Evolutionary conservation across 441 rosid genomes (phyloP), one percentile per base, ranked within the genome.

Genomic region (Adansonia gregorii): DNA sequence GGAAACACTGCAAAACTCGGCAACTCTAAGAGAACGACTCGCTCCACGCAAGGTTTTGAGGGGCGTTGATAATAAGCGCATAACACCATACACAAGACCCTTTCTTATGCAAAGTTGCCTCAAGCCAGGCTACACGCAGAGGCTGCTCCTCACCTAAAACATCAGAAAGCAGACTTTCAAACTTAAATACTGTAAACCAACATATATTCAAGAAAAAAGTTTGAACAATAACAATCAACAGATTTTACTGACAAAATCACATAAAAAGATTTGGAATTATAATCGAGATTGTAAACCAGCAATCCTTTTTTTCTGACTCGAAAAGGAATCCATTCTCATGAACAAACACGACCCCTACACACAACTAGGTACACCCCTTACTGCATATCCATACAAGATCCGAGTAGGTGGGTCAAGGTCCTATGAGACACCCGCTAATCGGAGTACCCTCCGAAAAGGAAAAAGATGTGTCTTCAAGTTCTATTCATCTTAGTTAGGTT

Each of bases 1-100:
- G 67, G 91, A 81, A 68, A 91, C 89, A 79, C 94, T 94, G 85
- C 99, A 96, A 85, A 96, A 96, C 68, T 93, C 92, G 35, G 95
- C 83, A 55, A 94, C 89, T 78, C 87, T 92, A 66, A 96, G 97
- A 2, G 98, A 88, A 73, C 95, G 88, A 82, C 98, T 83, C 9
- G 99, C 98, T 76, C 94, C 92, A 64, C 93, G 93, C 88, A 96
- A 84, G 27, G 98, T 94, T 83, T 94, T 94, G 73, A 93, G 82
- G 46, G 99, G 98, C 73, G 85, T 85, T 15, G 97, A 93, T 76
- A 94, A 54, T 60, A 94, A 75, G 74, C 86, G 89, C 89, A 93
- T 86, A 11, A 96, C 82, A 73, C 97, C 97, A 89, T 92, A 93
- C 77, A 93, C 56, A 51, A 96, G 83, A 80, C 96, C 94, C 83